Evolutionary conservation across 108 stramenopile genomes (phyloP).

Genomic region (Thalassiosira profunda): DNA sequence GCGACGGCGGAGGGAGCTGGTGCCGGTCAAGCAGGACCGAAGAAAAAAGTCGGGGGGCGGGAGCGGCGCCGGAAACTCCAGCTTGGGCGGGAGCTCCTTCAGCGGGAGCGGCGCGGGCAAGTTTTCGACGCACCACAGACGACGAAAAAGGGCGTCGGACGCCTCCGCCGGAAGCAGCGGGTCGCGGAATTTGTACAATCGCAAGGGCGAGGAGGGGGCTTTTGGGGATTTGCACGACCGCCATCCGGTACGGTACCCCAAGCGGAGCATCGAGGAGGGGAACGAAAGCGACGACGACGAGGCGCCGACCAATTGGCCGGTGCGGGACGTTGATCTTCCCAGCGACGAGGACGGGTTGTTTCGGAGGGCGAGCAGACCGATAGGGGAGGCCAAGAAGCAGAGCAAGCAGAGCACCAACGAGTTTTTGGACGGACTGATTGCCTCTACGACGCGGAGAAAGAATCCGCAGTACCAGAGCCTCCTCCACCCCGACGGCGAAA

Average conservation of each 20-base stretch:
- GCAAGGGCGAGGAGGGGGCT: background rate
- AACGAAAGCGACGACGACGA: conserved; percentile 16
- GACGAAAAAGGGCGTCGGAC: no score
- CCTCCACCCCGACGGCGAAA: background rate
- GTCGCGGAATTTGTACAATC: background rate
- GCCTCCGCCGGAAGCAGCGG: background rate
- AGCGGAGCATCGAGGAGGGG: conserved; percentile 14
- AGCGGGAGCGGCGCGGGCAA: background rate
- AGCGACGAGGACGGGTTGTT: background rate
- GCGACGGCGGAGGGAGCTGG: conserved; percentile 23
- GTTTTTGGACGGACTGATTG: conserved; percentile 10
- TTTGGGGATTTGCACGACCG: conserved; percentile 15
- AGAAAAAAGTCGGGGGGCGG: conserved; percentile 1
- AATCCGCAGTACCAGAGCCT: background rate
- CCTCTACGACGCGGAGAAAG: background rate
- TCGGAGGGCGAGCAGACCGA: no score
- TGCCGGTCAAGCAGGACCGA: conserved; percentile 19
- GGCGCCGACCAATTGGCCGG: background rate
- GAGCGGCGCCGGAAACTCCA: background rate
- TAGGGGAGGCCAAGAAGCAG: background rate
- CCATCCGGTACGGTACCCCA: conserved; percentile 25
- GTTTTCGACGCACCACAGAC: no score
- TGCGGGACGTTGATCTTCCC: background rate
- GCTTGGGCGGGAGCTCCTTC: background rate
- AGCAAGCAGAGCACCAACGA: background rate